Evolutionary conservation across 2,329 filamentous ascomycete species (phyloP).

Genomic region (Fusarium lyarnte): DNA sequence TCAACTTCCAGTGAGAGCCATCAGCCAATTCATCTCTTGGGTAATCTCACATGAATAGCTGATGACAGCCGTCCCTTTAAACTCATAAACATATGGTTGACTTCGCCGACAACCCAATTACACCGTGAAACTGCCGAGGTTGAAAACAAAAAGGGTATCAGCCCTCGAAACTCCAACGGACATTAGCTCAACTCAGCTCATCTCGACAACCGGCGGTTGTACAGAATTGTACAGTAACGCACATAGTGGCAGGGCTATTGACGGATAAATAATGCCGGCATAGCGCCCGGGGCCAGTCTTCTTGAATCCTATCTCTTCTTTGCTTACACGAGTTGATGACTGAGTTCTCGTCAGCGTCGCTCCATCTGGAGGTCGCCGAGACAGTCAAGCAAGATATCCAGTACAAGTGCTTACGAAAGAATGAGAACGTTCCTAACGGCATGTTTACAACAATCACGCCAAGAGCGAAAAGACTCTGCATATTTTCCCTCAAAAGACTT

Average conservation of each 20-base stretch:
- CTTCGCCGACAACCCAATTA: slow-evolving; percentile 11
- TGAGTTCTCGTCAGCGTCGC: slow-evolving; percentile 16
- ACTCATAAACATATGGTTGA: not conserved
- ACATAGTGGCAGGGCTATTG: slow-evolving; percentile 16
- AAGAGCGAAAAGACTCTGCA: not conserved
- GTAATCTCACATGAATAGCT: not conserved
- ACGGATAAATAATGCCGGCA: slow-evolving; percentile 28
- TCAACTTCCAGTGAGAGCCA: not conserved
- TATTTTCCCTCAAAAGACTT: not conserved
- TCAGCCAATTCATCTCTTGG: not conserved
- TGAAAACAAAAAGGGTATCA: slow-evolving; percentile 7
- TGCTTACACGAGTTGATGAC: slow-evolving; percentile 6
- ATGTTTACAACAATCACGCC: not conserved
- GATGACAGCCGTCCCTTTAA: not conserved
- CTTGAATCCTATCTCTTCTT: not conserved
- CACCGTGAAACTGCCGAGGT: slow-evolving; percentile 36
- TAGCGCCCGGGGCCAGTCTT: slow-evolving; percentile 2
- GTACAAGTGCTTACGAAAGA: slow-evolving; percentile 21
- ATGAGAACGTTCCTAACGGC: not conserved
- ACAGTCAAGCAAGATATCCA: slow-evolving; percentile 1
- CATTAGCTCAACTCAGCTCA: slow-evolving; percentile 4
- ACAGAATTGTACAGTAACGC: not conserved
- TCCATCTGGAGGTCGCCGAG: slow-evolving; percentile 13
- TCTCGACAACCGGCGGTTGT: not conserved
- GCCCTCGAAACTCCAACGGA: slow-evolving; percentile 1